Percentiles rank a stretch among this genome's conserved stretches.
Evolutionary conservation across 345 rosid genomes (phyloP).

Genomic region (Zanthoxylum bungeanum): DNA sequence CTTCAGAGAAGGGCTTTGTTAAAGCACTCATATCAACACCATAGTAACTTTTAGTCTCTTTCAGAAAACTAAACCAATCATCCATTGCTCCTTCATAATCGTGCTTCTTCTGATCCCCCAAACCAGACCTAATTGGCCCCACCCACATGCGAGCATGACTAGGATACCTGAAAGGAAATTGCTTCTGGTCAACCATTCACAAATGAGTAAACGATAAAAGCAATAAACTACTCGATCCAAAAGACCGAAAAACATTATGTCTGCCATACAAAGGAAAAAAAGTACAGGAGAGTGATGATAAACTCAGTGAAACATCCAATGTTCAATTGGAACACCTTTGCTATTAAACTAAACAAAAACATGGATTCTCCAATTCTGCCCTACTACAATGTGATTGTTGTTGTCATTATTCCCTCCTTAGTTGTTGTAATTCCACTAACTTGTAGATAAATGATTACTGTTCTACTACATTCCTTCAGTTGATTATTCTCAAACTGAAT

Average conservation of each 20-base stretch:
- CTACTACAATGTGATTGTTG: neutral
- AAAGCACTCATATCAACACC: conserved; percentile 86
- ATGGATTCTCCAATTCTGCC: neutral
- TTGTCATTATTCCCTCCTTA: neutral
- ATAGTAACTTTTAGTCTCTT: conserved; percentile 59
- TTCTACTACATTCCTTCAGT: neutral
- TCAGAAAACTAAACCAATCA: conserved; percentile 74
- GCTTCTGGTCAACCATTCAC: neutral
- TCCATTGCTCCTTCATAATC: conserved; percentile 78
- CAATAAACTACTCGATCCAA: neutral
- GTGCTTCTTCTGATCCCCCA: conserved; percentile 58
- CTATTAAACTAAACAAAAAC: neutral
- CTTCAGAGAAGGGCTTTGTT: conserved; percentile 65
- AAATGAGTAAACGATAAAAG: neutral
- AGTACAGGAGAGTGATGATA: neutral
- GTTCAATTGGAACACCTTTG: neutral
- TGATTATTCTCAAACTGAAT: neutral
- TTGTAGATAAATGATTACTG: neutral
- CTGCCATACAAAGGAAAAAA: neutral
- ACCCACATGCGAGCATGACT: conserved; percentile 99
- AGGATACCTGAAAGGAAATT: conserved; percentile 70
- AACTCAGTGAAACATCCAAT: neutral
- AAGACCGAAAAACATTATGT: neutral
- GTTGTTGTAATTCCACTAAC: neutral
- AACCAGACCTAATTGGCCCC: conserved; percentile 74